Conservation (phyloP, 306 rosid species). For the Pyrus communis region DNA sequence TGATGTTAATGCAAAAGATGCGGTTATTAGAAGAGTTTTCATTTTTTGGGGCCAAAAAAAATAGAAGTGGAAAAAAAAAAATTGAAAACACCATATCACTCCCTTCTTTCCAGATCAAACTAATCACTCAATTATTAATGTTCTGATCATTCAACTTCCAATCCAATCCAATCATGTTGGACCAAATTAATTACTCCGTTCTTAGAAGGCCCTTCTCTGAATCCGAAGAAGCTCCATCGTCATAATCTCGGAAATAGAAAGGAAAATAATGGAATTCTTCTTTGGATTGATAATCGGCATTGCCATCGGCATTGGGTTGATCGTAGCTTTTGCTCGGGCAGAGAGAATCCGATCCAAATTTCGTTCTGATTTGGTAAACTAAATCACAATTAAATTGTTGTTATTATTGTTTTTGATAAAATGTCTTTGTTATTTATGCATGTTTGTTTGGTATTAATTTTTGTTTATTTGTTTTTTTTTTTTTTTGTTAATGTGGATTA, state of each 20-base stretch:
- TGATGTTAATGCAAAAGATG: background rate
- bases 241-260: background rate
- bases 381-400: background rate
- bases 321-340: slow-evolving; percentile 55
- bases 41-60: background rate
- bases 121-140: background rate
- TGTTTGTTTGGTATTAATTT: background rate
- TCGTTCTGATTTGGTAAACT: slow-evolving; percentile 63
- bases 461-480: background rate
- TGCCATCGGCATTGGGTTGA: slow-evolving; percentile 49
- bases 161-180: background rate
- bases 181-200: slow-evolving; percentile 11
- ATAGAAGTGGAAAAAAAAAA: background rate
- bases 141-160: background rate
- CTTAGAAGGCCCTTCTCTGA: slow-evolving; percentile 14
- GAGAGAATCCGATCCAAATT: slow-evolving; percentile 49
- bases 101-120: slow-evolving; percentile 5
- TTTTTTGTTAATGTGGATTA: background rate
- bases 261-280: slow-evolving; percentile 50
- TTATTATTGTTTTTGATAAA: no score
- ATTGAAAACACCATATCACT: slow-evolving; percentile 2
- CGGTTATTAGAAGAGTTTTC: background rate
- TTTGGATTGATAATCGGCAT: slow-evolving; percentile 57
- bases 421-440: background rate
- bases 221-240: background rate